These are phyloP conservation scores for Kodamaea alishanica DNA, from an alignment of 1,139 yeast species.

Conservation along the genomic window DNA sequence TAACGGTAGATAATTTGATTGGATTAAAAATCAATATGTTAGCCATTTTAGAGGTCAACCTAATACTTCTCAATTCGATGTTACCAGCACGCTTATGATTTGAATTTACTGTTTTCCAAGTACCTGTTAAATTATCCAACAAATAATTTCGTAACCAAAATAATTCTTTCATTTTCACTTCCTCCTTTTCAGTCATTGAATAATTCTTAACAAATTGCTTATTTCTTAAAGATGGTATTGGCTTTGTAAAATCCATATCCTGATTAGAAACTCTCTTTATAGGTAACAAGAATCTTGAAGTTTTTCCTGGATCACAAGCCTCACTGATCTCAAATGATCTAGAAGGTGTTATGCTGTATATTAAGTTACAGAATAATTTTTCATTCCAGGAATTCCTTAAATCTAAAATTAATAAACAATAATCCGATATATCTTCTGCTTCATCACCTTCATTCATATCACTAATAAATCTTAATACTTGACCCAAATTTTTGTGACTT, in stretches of 20 bases:
- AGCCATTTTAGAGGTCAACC: slow-evolving; percentile 55
- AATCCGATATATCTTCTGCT: slow-evolving; percentile 40
- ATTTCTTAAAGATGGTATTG: slow-evolving; percentile 73
- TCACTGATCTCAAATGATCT: slow-evolving; percentile 22
- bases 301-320: slow-evolving; percentile 44
- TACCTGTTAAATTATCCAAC: slow-evolving; percentile 55
- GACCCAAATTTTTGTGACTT: slow-evolving; percentile 17
- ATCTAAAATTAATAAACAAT: slow-evolving; percentile 64
- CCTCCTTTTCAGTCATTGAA: slow-evolving; percentile 52
- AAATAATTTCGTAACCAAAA: slow-evolving; percentile 81
- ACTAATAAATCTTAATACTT: slow-evolving; percentile 21
- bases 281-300: slow-evolving; percentile 67
- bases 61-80: slow-evolving; percentile 62
- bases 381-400: slow-evolving; percentile 68
- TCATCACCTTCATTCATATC: slow-evolving; percentile 14
- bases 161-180: slow-evolving; percentile 51
- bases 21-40: slow-evolving; percentile 42
- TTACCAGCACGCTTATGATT: slow-evolving; percentile 41
- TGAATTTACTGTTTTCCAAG: slow-evolving; percentile 47
- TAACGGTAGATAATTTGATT: slow-evolving; percentile 10
- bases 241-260: slow-evolving; percentile 41
- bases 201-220: slow-evolving; percentile 71
- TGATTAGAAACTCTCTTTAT: slow-evolving; percentile 50
- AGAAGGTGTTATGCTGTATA: slow-evolving; percentile 15
- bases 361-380: slow-evolving; percentile 23